Base-by-base conservation (phyloP, 1,139 yeast species). In the Tardiomyces digboiensis region DNA sequence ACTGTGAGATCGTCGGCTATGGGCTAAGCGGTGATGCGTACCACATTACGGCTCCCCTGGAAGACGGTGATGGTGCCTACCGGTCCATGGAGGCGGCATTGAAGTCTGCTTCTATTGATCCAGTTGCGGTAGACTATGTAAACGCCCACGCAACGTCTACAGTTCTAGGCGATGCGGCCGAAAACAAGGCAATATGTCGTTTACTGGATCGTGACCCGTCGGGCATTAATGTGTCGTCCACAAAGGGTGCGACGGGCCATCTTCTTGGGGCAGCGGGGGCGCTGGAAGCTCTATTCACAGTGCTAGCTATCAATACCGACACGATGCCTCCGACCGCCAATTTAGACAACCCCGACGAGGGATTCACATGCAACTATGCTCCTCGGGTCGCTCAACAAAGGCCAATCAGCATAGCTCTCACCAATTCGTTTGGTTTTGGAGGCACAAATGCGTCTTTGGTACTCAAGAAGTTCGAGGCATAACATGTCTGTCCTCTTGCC, bases 131-230 rank as follows among this genome's bases (percentile, higher is more conserved):
- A 7, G 87, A 75, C 43, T 91, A 88, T 58, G 72, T 93, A 42
- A 93, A 93, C 64, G 97, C 98, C 1, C 99, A 93, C 64, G 98
- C 99, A 0, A 93, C 99, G 0, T 85, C 96, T 0, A 93, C 99
- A 0, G 67, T 70, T 7, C 68, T 89, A 7, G 99, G 99, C 3
- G 99, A 93, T 58, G 66, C 78, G 19, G 94, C 96, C 0, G 99
- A 93, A 59, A 80, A 83, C 55, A 62, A 64, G 40, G 98, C 97
- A 2, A 80, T 91, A 44, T 64, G 68, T 42, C 45, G 60, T 4
- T 61, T 74, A 3, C 59, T 86, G 8, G 44, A 50, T 2, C 41
- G 42, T 8, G 48, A 41, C 12, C 50, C 58, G 7, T 36, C 46
- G 12, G 57, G 50, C 3, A 47, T 66, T 41, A 69, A 74, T 38